These are phyloP conservation scores for Lactarius evosmus DNA, from an alignment of 768 basidiomycete genomes.

Conservation along the genomic window DNA sequence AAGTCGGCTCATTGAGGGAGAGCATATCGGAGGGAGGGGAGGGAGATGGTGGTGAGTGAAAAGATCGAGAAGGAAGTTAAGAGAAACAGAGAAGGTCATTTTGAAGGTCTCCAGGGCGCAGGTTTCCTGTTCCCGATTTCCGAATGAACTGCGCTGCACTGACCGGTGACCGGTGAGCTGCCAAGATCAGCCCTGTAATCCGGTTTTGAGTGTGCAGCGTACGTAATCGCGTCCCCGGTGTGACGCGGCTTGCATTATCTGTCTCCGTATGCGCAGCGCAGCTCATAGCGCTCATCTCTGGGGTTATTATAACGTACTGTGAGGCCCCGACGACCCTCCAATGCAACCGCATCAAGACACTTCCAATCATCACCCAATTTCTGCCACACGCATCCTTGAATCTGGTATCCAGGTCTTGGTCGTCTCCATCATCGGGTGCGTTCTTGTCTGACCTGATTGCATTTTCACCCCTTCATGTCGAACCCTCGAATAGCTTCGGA, in stretches of 20 bases:
- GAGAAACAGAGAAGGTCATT: background rate
- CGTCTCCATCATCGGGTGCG: slow-evolving; percentile 25
- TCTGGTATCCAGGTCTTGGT: slow-evolving; percentile 20
- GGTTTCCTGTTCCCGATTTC: background rate
- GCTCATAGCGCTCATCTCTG: background rate
- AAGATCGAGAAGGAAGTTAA: background rate
- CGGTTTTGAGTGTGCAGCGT: background rate
- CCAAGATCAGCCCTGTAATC: too few species aligned
- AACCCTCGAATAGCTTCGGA: slow-evolving; percentile 15
- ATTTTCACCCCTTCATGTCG: background rate
- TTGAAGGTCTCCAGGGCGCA: slow-evolving; percentile 3
- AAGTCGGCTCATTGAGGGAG: slow-evolving; percentile 13
- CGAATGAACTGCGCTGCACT: background rate
- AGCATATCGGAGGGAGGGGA: slow-evolving; percentile 11
- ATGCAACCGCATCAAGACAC: slow-evolving; percentile 8
- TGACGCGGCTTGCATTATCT: background rate
- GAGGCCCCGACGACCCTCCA: background rate
- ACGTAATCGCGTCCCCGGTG: slow-evolving; percentile 7
- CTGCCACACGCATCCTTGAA: slow-evolving; percentile 10
- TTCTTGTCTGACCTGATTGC: background rate
- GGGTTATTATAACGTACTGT: background rate
- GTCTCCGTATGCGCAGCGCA: background rate
- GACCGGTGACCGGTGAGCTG: too few species aligned
- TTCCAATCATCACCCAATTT: background rate
- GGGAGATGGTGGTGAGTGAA: background rate